Base-by-base conservation (phyloP, 1,139 yeast species). In the Zygosaccharomyces sapae region DNA sequence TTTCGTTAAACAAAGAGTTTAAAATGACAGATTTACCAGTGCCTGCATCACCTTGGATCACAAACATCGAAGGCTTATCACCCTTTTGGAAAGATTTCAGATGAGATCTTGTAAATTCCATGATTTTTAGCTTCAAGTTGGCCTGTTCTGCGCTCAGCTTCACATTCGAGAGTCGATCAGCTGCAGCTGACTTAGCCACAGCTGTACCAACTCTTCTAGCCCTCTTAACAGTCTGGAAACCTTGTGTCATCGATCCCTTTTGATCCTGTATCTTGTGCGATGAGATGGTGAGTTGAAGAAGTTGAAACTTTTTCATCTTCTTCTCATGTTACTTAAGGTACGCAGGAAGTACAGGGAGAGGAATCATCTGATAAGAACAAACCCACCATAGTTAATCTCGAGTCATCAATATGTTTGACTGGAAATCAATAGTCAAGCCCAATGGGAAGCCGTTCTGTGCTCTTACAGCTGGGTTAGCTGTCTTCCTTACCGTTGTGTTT, bases 1-100 rank as follows among this genome's bases (percentile, higher is more conserved):
- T 59, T 18, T 70, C 72, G 46, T 88, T 86, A 58, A 89, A 77
- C 95, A 97, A 86, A 44, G 77, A 75, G 53, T 83, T 81, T 52
- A 89, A 74, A 47, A 80, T 80, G 34, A 80, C 81, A 41, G 89
- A 86, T 56, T 88, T 78, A 29, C 73, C 67, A 6, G 81, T 79
- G 6, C 75, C 69, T 44, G 87, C 76, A 38, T 86, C 81, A 50
- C 75, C 75, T 49, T 70, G 66, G 42, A 71, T 69, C 1, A 70
- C 69, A 53, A 63, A 70, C 53, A 69, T 62, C 0, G 69, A 59
- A 1, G 73, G 60, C 20, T 55, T 51, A 5, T 46, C 43, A 2
- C 52, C 47, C 10, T 44, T 37, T 6, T 54, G 45, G 46, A 49
- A 54, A 4, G 51, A 46, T 2, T 43, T 36, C 9, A 70, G 45